These are phyloP conservation scores for Fusarium cicatricum DNA, from an alignment of 2,329 filamentous ascomycete genomes.

Conservation along the genomic window DNA sequence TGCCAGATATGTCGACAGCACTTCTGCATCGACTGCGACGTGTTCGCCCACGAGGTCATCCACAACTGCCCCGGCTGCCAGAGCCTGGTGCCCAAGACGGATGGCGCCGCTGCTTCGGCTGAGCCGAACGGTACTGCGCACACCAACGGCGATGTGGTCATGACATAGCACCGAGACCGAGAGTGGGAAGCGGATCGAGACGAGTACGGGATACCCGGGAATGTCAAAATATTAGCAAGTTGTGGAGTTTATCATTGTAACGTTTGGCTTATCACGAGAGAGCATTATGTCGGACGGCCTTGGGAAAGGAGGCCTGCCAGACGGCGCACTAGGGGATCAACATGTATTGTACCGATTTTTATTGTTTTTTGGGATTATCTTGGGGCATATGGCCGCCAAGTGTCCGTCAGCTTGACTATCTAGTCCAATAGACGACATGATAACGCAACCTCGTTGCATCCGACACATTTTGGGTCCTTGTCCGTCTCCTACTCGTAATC, in stretches of 20 bases:
- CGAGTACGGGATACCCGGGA: constrained; percentile 25
- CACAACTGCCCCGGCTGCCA: constrained; percentile 96
- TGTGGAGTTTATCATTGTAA: constrained; percentile 15
- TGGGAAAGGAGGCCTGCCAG: constrained; percentile 1
- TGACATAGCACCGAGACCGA: constrained; percentile 36
- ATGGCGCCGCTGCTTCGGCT: constrained; percentile 23
- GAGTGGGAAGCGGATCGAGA: background rate
- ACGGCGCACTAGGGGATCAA: constrained; percentile 11
- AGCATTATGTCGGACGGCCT: constrained; percentile 16
- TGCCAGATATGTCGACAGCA: constrained; percentile 88
- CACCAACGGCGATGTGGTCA: constrained; percentile 55
- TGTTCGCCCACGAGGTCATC: constrained; percentile 91
- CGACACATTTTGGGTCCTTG: constrained; percentile 15
- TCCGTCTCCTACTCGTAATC: background rate
- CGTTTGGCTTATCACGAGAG: constrained; percentile 14
- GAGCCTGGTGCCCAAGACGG: constrained; percentile 50
- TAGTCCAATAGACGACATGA: constrained; percentile 13
- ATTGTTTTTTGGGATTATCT: constrained; percentile 4
- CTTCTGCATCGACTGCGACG: constrained; percentile 98
- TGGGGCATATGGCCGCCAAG: constrained; percentile 2
- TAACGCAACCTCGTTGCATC: constrained; percentile 17
- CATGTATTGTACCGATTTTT: constrained; percentile 12
- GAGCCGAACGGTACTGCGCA: constrained; percentile 46
- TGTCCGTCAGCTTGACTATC: constrained; percentile 7
- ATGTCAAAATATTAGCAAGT: constrained; percentile 19